phyloP scores from a whole-genome alignment of 2,329 filamentous ascomycete genomes.

The Aspergillus sojae region DNA sequence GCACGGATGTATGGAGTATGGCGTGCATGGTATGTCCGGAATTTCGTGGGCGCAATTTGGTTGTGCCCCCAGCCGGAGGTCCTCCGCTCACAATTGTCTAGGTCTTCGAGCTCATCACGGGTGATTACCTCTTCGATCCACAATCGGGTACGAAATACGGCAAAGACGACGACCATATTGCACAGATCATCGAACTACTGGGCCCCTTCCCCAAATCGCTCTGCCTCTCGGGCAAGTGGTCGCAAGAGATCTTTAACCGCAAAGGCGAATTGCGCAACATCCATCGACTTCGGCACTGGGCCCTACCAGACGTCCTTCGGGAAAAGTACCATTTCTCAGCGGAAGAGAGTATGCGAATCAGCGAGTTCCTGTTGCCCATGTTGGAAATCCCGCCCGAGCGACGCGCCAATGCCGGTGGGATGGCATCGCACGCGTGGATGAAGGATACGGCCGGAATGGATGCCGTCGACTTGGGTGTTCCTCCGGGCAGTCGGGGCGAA shows the following conservation, averaged over 20 bases:
- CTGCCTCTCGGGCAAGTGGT: slow-evolving; percentile 93
- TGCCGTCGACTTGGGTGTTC: slow-evolving; percentile 70
- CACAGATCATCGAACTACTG: slow-evolving; percentile 95
- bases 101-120: slow-evolving; percentile 97
- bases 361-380: slow-evolving; percentile 87
- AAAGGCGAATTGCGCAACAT: slow-evolving; percentile 98
- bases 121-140: slow-evolving; percentile 97
- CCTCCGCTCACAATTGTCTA: slow-evolving; percentile 6
- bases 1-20: slow-evolving; percentile 99
- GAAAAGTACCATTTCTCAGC: slow-evolving; percentile 97
- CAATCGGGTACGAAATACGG: slow-evolving; percentile 99
- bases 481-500: slow-evolving; percentile 81
- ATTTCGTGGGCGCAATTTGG: not conserved
- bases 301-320: slow-evolving; percentile 83
- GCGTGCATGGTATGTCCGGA: slow-evolving; percentile 82
- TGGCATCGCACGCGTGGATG: slow-evolving; percentile 83
- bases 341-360: slow-evolving; percentile 76
- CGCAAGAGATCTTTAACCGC: slow-evolving; percentile 97
- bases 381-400: slow-evolving; percentile 85
- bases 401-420: slow-evolving; percentile 92
- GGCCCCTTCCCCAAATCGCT: slow-evolving; percentile 91
- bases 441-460: slow-evolving; percentile 89
- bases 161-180: slow-evolving; percentile 98
- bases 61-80: not conserved
- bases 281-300: slow-evolving; percentile 94